phyloP scores from a whole-genome alignment of 2,329 filamentous ascomycete genomes.

The Neoscytalidium dimidiatum region DNA sequence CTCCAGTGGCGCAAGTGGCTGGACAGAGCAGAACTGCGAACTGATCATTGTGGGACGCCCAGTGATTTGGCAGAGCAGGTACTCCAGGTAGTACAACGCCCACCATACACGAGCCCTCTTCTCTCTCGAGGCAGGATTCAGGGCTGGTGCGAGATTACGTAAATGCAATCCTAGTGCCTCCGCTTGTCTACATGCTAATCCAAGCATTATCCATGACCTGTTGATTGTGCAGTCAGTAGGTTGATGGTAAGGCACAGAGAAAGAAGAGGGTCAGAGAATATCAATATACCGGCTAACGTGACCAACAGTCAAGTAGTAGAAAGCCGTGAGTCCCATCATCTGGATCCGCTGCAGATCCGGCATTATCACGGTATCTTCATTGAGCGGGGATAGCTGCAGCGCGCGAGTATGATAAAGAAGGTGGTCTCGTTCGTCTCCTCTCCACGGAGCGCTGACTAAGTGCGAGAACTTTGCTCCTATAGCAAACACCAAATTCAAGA shows the following conservation, averaged over 20 bases:
- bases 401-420: slow-evolving; percentile 40
- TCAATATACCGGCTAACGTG: slow-evolving; percentile 41
- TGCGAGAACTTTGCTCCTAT: slow-evolving; percentile 41
- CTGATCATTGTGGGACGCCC: slow-evolving; percentile 38
- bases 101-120: slow-evolving; percentile 41
- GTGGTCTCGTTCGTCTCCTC: slow-evolving; percentile 33
- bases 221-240: neutral
- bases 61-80: slow-evolving; percentile 37
- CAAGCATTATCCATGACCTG: slow-evolving; percentile 41
- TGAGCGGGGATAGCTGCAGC: slow-evolving; percentile 31
- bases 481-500: slow-evolving; percentile 46
- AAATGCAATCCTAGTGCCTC: slow-evolving; percentile 39
- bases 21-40: slow-evolving; percentile 32
- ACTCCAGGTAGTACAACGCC: slow-evolving; percentile 39
- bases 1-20: slow-evolving; percentile 33
- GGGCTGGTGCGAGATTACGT: slow-evolving; percentile 32
- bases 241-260: neutral
- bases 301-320: slow-evolving; percentile 42
- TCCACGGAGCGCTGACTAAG: slow-evolving; percentile 26
- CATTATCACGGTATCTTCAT: slow-evolving; percentile 30
- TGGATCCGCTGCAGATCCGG: slow-evolving; percentile 42
- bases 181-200: slow-evolving; percentile 37
- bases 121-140: slow-evolving; percentile 33
- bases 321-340: slow-evolving; percentile 36
- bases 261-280: slow-evolving; percentile 16